phyloP scores from a whole-genome alignment of 2,329 filamentous ascomycete genomes.

The Scolecobasidium constrictum region DNA sequence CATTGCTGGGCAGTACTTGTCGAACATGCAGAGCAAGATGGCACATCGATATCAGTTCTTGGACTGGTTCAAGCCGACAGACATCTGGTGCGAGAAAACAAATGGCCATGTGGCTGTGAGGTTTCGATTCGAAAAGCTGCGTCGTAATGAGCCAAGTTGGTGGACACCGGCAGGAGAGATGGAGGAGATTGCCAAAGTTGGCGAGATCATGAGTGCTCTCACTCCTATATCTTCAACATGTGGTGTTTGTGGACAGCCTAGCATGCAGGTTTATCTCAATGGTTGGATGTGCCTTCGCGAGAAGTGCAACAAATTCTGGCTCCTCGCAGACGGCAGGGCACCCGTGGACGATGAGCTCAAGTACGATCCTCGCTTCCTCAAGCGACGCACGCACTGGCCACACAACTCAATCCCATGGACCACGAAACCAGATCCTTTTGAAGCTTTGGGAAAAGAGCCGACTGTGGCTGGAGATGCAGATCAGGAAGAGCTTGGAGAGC shows the following conservation, averaged over 20 bases:
- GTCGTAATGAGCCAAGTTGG: constrained; percentile 43
- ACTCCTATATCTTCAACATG: constrained; percentile 28
- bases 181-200: constrained; percentile 19
- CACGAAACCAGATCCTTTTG: constrained; percentile 23
- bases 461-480: too few relatives aligned
- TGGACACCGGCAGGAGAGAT: constrained; percentile 36
- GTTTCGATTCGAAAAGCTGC: constrained; percentile 55
- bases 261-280: constrained; percentile 29
- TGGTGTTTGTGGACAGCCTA: constrained; percentile 19
- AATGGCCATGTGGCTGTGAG: constrained; percentile 37
- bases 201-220: constrained; percentile 18
- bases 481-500: too few relatives aligned
- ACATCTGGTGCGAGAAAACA: constrained; percentile 55
- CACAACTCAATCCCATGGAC: constrained; percentile 18
- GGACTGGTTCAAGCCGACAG: constrained; percentile 56
- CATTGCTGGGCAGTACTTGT: constrained; percentile 40
- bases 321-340: constrained; percentile 21
- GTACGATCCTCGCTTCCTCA: constrained; percentile 49
- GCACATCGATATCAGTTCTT: constrained; percentile 54
- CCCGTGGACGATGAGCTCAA: constrained; percentile 25
- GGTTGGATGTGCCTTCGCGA: constrained; percentile 50
- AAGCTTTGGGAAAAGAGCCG: constrained; percentile 24
- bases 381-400: constrained; percentile 37
- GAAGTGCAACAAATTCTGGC: constrained; percentile 46
- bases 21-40: constrained; percentile 31